These are phyloP conservation scores for Tetrahymena elliotti DNA, from an alignment of 73 alveolate genomes.

Conservation along the genomic window DNA sequence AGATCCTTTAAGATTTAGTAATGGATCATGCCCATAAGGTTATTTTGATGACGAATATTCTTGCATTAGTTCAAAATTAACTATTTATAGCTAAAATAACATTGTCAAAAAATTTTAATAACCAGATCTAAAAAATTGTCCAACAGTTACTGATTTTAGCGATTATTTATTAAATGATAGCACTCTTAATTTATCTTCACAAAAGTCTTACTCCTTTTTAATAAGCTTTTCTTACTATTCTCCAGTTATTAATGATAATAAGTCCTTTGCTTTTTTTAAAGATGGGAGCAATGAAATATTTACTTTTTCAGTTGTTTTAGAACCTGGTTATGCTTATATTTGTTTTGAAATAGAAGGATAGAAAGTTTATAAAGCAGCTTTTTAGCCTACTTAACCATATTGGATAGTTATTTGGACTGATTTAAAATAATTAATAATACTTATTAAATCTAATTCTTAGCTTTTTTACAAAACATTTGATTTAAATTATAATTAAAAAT, in stretches of 20 bases:
- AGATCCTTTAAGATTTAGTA: neutral
- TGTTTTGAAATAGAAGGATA: neutral
- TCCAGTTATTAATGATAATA: neutral
- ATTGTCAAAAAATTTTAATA: neutral
- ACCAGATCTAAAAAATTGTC: neutral
- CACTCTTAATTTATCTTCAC: neutral
- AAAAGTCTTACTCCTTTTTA: neutral
- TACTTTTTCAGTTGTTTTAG: neutral
- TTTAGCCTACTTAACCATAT: neutral
- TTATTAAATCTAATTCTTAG: neutral
- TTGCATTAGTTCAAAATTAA: neutral
- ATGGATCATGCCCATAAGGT: neutral
- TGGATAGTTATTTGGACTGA: neutral
- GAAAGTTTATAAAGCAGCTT: neutral
- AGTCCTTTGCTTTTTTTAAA: neutral
- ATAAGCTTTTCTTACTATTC: neutral
- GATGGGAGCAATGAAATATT: neutral
- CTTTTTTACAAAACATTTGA: neutral
- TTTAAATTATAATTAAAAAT: neutral
- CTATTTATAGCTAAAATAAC: neutral
- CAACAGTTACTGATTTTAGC: neutral
- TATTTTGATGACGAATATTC: neutral
- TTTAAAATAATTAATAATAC: neutral
- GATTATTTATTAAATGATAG: neutral
- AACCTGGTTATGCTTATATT: neutral